Conservation (phyloP, 1,284 basidiomycete genomes). For the Sporisorium exsertum region DNA sequence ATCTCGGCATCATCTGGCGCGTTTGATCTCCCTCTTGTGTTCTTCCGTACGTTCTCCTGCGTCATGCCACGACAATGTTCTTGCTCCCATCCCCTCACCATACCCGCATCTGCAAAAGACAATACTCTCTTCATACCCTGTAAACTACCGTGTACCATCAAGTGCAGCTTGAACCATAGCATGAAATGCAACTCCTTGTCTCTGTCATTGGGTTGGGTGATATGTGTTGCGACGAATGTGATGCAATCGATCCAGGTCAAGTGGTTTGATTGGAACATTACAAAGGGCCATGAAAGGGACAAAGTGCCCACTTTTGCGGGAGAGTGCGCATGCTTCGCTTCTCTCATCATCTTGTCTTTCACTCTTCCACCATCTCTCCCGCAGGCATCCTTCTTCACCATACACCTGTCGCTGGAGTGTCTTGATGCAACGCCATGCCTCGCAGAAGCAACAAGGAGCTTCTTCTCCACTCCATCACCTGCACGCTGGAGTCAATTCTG, state of each 20-base stretch:
- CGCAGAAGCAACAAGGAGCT: not conserved
- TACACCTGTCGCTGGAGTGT: not conserved
- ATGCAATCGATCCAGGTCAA: no score
- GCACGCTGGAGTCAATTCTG: not conserved
- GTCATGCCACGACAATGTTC: not conserved
- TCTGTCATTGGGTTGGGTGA: no score
- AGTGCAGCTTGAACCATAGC: no score
- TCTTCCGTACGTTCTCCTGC: no score
- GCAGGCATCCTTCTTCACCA: not conserved
- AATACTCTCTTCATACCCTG: not conserved
- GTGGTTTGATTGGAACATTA: not conserved
- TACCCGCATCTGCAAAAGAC: not conserved
- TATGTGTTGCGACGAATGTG: no score
- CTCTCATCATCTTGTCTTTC: not conserved
- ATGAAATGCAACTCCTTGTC: no score
- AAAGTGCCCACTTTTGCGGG: not conserved
- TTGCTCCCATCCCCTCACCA: not conserved
- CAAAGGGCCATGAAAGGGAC: not conserved
- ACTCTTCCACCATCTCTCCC: not conserved
- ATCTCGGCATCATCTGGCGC: no score
- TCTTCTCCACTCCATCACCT: not conserved
- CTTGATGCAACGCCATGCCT: not conserved
- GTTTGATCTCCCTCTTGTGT: no score
- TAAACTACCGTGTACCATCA: not conserved
- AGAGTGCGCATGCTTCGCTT: not conserved